Base-by-base conservation (phyloP, 805 yeast species). In the Ogataea trehalophila region DNA sequence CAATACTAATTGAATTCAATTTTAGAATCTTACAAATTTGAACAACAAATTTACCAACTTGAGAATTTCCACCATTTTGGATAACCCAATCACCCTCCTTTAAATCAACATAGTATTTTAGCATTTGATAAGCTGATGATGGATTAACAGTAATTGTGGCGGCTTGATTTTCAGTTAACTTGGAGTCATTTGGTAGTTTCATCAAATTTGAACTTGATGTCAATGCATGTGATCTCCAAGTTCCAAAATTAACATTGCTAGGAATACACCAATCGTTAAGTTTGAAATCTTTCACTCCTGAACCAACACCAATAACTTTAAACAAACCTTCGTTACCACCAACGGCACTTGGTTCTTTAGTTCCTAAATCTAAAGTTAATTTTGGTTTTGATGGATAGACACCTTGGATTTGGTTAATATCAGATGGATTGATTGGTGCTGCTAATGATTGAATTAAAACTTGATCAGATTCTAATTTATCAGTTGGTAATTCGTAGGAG, bases 11-110 rank as follows among this genome's bases (percentile, higher is more conserved):
- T 11, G 96, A 88, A 58, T 89, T 88, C 62, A 83, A 67, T 1
- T 96, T 96, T 64, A 85, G 74, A 29, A 81, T 72, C 54, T 80
- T 79, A 31, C 87, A 96, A 45, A 94, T 79, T 67, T 94, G 99
- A 42, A 89, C 76, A 7, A 96, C 98, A 57, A 86, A 83, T 56
- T 89, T 81, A 6, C 97, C 96, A 11, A 94, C 99, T 29, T 94
- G 95, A 7, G 96, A 88, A 55, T 89, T 94, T 34, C 96, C 98
- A 33, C 97, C 99, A 60, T 92, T 94, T 69, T 94, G 98, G 52
- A 94, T 82, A 53, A 94, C 79, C 96, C 96, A 94, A 65, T 91
- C 91, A 17, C 88, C 88, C 2, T 80, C 76, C 49, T 72, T 65
- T 59, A 85, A 68, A 46, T 79, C 73, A 44, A 70, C 79, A 64